phyloP scores from a whole-genome alignment of 768 basidiomycete species.

The Mycena galopus region DNA sequence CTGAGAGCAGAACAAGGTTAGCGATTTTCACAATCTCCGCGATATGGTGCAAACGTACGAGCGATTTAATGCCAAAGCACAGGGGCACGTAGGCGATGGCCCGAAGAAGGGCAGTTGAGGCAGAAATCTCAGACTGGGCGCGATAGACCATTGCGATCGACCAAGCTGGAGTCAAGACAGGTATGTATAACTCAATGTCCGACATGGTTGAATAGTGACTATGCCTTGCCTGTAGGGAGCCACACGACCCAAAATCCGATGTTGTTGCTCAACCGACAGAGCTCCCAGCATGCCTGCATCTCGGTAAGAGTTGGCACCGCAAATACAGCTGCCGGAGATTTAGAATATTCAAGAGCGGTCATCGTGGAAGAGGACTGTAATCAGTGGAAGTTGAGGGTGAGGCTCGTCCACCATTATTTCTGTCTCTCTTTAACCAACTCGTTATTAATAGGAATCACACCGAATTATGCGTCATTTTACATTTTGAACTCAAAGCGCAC shows the following conservation, averaged over 20 bases:
- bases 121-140: slow-evolving; percentile 39
- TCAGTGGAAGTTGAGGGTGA: not conserved
- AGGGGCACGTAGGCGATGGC: slow-evolving; percentile 43
- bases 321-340: slow-evolving; percentile 6
- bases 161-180: slow-evolving; percentile 39
- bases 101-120: slow-evolving; percentile 33
- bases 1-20: slow-evolving; percentile 30
- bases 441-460: not conserved
- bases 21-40: not conserved
- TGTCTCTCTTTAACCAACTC: not conserved
- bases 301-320: slow-evolving; percentile 39
- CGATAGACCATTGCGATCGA: slow-evolving; percentile 49
- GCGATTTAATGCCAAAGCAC: slow-evolving; percentile 47
- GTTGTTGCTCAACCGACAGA: slow-evolving; percentile 48
- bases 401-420: not conserved
- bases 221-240: slow-evolving; percentile 41
- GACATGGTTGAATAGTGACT: not conserved
- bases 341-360: not conserved
- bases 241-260: slow-evolving; percentile 49
- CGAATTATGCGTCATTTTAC: not conserved
- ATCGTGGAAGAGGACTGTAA: not conserved
- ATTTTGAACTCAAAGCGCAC: no score
- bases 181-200: not conserved
- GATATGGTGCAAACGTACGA: slow-evolving; percentile 35
- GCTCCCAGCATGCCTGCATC: slow-evolving; percentile 48